Conservation (phyloP, 2,329 filamentous ascomycete genomes). For the Tolypocladium cylindrosporum region DNA sequence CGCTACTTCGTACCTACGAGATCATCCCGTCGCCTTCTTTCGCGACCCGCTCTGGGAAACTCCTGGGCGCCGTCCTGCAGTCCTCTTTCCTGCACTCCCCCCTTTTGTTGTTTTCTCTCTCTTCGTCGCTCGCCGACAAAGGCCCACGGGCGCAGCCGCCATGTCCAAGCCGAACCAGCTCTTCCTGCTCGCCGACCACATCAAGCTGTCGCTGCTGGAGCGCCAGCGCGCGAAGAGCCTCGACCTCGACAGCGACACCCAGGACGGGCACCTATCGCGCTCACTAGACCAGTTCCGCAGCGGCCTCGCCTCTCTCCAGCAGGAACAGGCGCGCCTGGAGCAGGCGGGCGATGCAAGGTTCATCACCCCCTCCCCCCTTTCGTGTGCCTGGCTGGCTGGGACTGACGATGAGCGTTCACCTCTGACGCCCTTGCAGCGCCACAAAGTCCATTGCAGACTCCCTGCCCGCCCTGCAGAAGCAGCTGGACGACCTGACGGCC, state of each 20-base stretch:
- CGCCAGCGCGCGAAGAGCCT: conserved; percentile 76
- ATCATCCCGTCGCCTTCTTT: neutral
- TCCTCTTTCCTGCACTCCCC: neutral
- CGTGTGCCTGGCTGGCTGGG: neutral
- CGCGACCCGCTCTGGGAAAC: neutral
- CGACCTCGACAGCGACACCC: conserved; percentile 65
- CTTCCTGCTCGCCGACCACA: conserved; percentile 87
- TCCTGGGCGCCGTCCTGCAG: neutral
- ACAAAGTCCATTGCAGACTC: conserved; percentile 48
- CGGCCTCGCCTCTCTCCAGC: conserved; percentile 61
- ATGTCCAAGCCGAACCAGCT: conserved; percentile 60
- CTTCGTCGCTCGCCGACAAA: neutral
- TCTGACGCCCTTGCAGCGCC: conserved; percentile 23
- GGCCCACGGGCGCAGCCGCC: neutral
- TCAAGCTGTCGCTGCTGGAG: conserved; percentile 91
- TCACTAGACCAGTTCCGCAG: conserved; percentile 80
- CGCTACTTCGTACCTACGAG: neutral
- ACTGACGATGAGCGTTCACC: neutral
- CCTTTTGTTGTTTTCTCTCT: neutral
- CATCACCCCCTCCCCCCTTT: neutral
- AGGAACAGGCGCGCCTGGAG: conserved; percentile 53
- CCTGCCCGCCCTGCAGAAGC: conserved; percentile 57
- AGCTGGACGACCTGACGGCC: conserved; percentile 65
- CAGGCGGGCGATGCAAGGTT: conserved; percentile 56
- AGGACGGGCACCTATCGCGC: conserved; percentile 81